These are phyloP conservation scores for Cudoniella acicularis DNA, from an alignment of 495 filamentous ascomycete genomes.

Conservation along the genomic window DNA sequence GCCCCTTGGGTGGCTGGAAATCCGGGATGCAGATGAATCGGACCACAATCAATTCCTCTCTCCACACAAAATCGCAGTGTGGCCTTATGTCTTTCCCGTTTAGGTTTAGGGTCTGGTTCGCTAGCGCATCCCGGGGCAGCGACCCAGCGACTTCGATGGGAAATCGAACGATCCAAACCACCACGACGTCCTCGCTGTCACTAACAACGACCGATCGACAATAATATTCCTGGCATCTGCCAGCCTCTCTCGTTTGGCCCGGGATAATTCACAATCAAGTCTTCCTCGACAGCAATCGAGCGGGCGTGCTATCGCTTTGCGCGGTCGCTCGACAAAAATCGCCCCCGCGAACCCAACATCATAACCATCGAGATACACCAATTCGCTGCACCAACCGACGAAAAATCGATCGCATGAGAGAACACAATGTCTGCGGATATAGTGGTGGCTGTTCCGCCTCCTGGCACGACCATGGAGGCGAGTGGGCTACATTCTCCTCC, in stretches of 20 bases:
- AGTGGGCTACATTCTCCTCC: constrained; percentile 23
- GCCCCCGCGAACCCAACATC: neutral
- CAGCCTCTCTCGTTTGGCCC: neutral
- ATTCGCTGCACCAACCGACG: neutral
- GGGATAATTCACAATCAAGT: neutral
- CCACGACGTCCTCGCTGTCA: too few relatives aligned
- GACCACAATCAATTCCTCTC: too few relatives aligned
- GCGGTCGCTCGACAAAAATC: neutral
- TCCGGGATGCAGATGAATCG: too few relatives aligned
- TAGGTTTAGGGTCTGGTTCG: too few relatives aligned
- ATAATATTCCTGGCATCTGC: neutral
- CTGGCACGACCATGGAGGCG: constrained; percentile 12
- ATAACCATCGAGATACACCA: neutral
- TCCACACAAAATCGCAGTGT: too few relatives aligned
- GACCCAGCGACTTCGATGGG: too few relatives aligned
- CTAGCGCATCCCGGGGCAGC: too few relatives aligned
- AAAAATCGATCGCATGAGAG: constrained; percentile 18
- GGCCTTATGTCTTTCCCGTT: too few relatives aligned
- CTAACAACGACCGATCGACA: neutral
- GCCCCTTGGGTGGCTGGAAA: too few relatives aligned
- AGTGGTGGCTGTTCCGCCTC: constrained; percentile 5
- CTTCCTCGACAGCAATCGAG: neutral
- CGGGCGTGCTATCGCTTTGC: neutral
- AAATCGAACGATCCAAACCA: too few relatives aligned
- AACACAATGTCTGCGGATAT: constrained; percentile 21